These are phyloP conservation scores for Capsicum rhomboideum DNA, from an alignment of 257 asterid species.

Conservation along the genomic window DNA sequence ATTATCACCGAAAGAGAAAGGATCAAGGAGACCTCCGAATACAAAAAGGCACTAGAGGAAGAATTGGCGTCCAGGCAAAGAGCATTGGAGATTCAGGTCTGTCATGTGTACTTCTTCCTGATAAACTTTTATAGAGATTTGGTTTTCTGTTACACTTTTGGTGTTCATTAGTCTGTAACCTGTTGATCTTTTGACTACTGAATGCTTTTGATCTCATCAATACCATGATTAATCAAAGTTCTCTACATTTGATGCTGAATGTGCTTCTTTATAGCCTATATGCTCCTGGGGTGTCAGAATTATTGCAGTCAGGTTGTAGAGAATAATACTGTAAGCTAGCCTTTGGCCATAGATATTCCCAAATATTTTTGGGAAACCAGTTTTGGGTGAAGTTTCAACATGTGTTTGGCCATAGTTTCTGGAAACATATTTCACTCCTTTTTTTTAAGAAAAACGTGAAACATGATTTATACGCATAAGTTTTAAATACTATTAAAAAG, in stretches of 20 bases:
- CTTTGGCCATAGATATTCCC: too few species aligned
- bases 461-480: too few species aligned
- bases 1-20: slow-evolving; percentile 52
- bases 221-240: neutral
- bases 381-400: too few species aligned
- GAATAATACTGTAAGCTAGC: neutral
- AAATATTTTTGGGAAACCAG: too few species aligned
- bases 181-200: neutral
- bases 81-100: slow-evolving; percentile 67
- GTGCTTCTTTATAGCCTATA: neutral
- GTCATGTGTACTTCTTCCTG: neutral
- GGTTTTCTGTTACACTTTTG: neutral
- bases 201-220: neutral
- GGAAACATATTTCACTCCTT: too few species aligned
- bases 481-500: too few species aligned
- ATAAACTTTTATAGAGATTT: neutral
- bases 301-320: neutral
- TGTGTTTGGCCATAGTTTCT: too few species aligned
- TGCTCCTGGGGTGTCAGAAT: neutral
- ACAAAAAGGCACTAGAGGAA: slow-evolving; percentile 65
- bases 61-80: slow-evolving; percentile 71
- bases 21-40: slow-evolving; percentile 85
- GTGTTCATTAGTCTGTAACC: neutral
- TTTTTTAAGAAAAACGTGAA: too few species aligned
- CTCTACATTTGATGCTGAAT: neutral